Evolutionary conservation across 257 asterid species (phyloP).

Genomic region (Solanum chilense): DNA sequence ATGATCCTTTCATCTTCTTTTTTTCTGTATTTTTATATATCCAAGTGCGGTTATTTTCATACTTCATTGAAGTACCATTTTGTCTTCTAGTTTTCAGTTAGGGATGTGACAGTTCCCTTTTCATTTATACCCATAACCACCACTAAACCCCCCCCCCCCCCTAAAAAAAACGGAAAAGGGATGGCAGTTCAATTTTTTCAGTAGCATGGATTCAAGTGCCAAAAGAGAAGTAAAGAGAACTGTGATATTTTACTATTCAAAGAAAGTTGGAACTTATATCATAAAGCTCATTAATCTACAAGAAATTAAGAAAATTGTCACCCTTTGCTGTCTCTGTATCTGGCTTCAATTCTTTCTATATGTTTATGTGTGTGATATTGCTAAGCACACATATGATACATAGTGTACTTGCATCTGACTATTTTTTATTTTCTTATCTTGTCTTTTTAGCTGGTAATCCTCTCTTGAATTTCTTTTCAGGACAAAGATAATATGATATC

Average conservation of each 20-base stretch:
- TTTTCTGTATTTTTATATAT: neutral
- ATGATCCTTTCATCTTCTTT: neutral
- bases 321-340: neutral
- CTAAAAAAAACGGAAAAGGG: neutral
- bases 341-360: neutral
- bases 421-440: neutral
- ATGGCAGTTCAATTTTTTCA: neutral
- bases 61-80: neutral
- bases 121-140: neutral
- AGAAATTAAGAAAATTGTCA: neutral
- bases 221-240: neutral
- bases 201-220: neutral
- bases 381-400: conserved; percentile 1
- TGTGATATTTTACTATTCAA: neutral
- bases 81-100: neutral
- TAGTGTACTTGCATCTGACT: neutral
- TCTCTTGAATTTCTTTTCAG: conserved; percentile 31
- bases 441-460: neutral
- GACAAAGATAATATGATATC: conserved; percentile 70
- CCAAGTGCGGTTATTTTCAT: neutral
- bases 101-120: neutral
- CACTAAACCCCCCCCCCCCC: neutral
- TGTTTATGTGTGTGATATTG: neutral
- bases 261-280: neutral
- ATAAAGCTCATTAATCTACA: neutral